Evolutionary conservation across 805 yeast species (phyloP).

Genomic region (Kazachstania viticola): DNA sequence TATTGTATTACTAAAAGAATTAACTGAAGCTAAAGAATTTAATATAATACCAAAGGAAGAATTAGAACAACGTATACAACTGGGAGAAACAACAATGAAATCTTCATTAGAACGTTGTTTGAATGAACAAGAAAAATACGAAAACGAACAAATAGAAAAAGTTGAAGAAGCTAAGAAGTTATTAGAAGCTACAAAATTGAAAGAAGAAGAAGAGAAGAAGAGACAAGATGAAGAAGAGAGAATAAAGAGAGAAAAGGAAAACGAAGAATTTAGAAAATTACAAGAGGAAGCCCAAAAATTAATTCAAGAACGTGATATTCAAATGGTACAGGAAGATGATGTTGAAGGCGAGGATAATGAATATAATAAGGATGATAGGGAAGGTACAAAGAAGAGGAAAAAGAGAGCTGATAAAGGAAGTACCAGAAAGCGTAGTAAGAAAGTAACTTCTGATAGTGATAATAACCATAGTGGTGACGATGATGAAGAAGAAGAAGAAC

Average conservation of each 20-base stretch:
- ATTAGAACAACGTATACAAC: conserved; percentile 71
- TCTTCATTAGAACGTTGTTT: conserved; percentile 60
- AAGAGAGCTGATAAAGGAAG: conserved; percentile 15
- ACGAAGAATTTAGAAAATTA: conserved; percentile 36
- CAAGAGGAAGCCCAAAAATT: conserved; percentile 49
- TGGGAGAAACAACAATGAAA: conserved; percentile 68
- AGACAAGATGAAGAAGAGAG: conserved; percentile 37
- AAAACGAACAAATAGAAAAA: conserved; percentile 43
- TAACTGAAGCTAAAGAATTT: conserved; percentile 36
- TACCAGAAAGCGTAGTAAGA: conserved; percentile 34
- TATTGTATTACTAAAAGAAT: conserved; percentile 42
- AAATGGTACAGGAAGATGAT: conserved; percentile 31
- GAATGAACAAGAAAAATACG: conserved; percentile 62
- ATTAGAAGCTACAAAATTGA: no score
- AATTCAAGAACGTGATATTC: conserved; percentile 42
- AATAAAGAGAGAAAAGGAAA: conserved; percentile 38
- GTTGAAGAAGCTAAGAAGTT: conserved; percentile 62
- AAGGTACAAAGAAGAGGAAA: conserved; percentile 15
- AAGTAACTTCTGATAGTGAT: conserved; percentile 33
- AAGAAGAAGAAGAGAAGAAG: conserved; percentile 39
- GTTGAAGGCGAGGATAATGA: conserved; percentile 16
- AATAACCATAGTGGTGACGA: conserved; percentile 20
- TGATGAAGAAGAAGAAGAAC: conserved; percentile 12
- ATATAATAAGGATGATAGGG: conserved; percentile 10
- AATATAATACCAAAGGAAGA: conserved; percentile 77